Percentiles rank a stretch among this genome's conserved stretches.
Evolutionary conservation across 352 stramenopile genomes (phyloP).

Genomic region (Plasmopara muralis): DNA sequence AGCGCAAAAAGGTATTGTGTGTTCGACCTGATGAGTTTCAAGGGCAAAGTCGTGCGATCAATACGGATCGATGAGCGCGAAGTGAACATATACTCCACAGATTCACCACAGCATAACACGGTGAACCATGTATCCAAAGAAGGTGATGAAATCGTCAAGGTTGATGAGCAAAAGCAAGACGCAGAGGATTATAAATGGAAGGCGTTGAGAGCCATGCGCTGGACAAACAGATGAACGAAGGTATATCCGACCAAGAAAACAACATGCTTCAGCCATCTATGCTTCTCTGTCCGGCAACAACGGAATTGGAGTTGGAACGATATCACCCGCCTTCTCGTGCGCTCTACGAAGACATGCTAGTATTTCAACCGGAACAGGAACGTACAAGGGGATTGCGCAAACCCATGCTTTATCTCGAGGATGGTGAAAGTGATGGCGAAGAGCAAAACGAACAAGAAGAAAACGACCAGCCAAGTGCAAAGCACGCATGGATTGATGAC

Average conservation of each 20-base stretch:
- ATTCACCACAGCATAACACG: neutral
- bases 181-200: no score
- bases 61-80: no score
- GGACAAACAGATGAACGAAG: no score
- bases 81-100: neutral
- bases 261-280: no score
- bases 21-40: no score
- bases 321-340: neutral
- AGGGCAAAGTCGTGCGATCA: no score
- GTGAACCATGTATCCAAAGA: neutral
- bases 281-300: no score
- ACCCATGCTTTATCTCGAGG: neutral
- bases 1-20: no score
- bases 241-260: no score
- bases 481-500: neutral
- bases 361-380: neutral
- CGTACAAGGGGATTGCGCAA: neutral
- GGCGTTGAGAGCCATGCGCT: no score
- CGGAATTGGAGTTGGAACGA: neutral
- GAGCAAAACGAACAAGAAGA: neutral
- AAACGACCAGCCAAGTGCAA: neutral
- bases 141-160: no score
- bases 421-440: neutral
- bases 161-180: no score
- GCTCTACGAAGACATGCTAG: neutral